Evolutionary conservation across 768 basidiomycete species (phyloP), one percentile per base, ranked within the genome.

Genomic region (Termitomyces sp.): DNA sequence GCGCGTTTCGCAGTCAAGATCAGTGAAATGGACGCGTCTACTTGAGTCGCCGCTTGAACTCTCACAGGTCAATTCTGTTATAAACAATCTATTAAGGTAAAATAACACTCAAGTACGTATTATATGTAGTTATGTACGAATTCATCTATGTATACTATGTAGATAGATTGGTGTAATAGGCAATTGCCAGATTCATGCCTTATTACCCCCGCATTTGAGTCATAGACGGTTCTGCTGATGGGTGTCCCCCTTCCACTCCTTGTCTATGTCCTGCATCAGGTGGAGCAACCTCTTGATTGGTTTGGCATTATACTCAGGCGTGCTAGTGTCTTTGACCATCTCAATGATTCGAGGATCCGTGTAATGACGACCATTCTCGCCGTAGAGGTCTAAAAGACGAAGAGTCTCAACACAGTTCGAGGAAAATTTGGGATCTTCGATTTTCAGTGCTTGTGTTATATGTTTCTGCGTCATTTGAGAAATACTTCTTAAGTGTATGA

Each of bases 351-450:
- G 70, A 26, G 74, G 61, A 59, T 87, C 79, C 65, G 78, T 75
- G 54, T 68, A 71, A 30, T 77, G 76, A 26, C 66, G 68, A 6
- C 85, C 86, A 9, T 75, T 67, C 30, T 77, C 75, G 3, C 87
- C 87, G 62, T 88, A 89, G 52, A 80, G 68, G 17, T 63, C 66
- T 42, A 86, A 67, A 38, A 89, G 78, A 10, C 55, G 47, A 48
- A 83, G 67, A 6, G 78, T 81, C 60, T 83, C 83, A 15, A 69
- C 68, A 64, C 82, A 83, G 30, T 75, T 74, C 10, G 73, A 64
- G 2, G 76, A 74, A 72, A 78, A 84, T 26, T 67, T 64, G 5
- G 61, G 58, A 40, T 69, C 63, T 35, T 76, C 71, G 15, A 85
- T 64, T 19, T 72, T 70, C 50, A 89, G 70, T 8, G 81, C 82